A percentile compares a stretch with the other conserved stretches of the same genome.
Evolutionary conservation across 2,329 filamentous ascomycete species (phyloP).

Genomic region (Huntiella savannae): DNA sequence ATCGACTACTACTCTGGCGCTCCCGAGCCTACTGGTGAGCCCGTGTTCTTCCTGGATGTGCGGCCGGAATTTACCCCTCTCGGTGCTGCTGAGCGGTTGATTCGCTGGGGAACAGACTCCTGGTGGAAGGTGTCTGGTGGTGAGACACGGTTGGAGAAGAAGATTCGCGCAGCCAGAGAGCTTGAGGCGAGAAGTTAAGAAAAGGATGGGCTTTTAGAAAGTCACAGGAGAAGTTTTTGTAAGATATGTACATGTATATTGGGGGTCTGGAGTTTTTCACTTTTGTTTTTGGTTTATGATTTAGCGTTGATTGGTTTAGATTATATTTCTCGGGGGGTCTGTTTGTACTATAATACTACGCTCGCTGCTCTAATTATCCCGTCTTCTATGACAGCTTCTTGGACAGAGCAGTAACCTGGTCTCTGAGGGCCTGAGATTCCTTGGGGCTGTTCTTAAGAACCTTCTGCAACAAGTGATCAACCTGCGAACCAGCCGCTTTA

Average conservation of each 20-base stretch:
- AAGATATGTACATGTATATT: no score
- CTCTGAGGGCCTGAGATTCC: slow-evolving; percentile 28
- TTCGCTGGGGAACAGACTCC: slow-evolving; percentile 80
- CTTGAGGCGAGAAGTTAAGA: neutral
- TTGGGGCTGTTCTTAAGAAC: slow-evolving; percentile 34
- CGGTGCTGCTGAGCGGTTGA: slow-evolving; percentile 59
- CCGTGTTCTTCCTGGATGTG: slow-evolving; percentile 91
- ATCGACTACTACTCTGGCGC: slow-evolving; percentile 91
- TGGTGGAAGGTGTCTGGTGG: slow-evolving; percentile 83
- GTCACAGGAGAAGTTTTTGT: no score
- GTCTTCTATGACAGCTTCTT: slow-evolving; percentile 6
- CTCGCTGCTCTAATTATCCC: no score
- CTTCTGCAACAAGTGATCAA: slow-evolving; percentile 38
- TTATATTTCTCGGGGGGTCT: no score
- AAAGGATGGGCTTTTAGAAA: no score
- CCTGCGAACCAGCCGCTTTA: slow-evolving; percentile 29
- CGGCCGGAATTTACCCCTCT: slow-evolving; percentile 71
- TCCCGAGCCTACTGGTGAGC: slow-evolving; percentile 67
- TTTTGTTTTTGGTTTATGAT: neutral
- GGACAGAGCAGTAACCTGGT: slow-evolving; percentile 30
- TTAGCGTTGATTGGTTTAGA: neutral
- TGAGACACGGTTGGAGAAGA: slow-evolving; percentile 1
- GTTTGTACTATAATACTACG: no score
- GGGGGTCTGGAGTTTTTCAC: neutral
- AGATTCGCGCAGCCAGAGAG: neutral